Evolutionary conservation across 1,284 basidiomycete genomes (phyloP), one percentile per base, ranked within the genome.

Genomic region (Amylostereum chailletii): DNA sequence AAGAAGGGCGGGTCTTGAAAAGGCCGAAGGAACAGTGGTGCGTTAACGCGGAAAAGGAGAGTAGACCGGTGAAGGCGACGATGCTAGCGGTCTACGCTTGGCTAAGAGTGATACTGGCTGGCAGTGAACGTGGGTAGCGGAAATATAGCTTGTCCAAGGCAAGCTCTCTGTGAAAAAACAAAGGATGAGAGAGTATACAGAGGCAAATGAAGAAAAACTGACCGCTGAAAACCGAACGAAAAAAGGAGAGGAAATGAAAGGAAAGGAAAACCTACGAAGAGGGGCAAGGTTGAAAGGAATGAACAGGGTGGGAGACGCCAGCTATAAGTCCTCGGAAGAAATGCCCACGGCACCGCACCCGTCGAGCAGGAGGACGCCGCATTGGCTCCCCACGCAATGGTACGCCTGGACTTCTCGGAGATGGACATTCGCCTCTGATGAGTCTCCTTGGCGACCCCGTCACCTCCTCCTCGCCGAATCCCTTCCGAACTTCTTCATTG

Each of bases 61-160:
- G 60, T 60, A 55, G 62, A 36, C 31, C 66, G 63, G 62, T 62
- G 66, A 65, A 68, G 68, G 45, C 60, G 66, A 68, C 65, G 62
- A 55, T 32, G 40, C n/a, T 63, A 81, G 82, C 82, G 82, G 69
- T 86, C 81, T 78, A 85, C 82, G 82, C 82, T 81, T 37, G 36
- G n/a, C 36, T 43, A 30, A n/a, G 41, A 19, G 19, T 10, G 41
- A 34, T 61, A 75, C 76, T 79, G 77, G 71, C 77, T 79, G 66
- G 77, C 77, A 81, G 77, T 70, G 65, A 60, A 65, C 58, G 55
- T 60, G 55, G 53, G 58, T 57, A 60, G 64, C 62, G 63, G 48
- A 51, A 51, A 45, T 36, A 19, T 36, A 48, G 38, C 53, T 55
- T 56, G 57, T 64, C 60, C 64, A 63, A 56, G 58, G 63, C 71